Evolutionary conservation across 148 eudicot species (phyloP), one percentile per base, ranked within the genome.

Genomic region (Rhododendron williamsianum): DNA sequence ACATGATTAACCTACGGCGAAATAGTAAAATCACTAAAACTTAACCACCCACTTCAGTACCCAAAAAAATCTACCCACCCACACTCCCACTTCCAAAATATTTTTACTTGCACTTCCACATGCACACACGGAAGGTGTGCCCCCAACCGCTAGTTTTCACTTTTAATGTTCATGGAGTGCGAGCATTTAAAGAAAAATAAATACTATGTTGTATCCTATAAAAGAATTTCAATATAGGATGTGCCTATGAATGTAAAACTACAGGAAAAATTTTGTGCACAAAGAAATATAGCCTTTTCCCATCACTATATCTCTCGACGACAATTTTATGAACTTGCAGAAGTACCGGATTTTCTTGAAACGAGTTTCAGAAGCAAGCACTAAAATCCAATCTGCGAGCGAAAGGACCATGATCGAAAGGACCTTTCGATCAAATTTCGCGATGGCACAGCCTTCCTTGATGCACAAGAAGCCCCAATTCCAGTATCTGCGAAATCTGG

Each of bases 301-400:
- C 19, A 11, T 27, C 4, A 1, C 74, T 69, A 69, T 65, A 69
- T 69, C 36, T 69, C 36, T 3, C 33, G 4, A 18, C 82, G 9
- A 45, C 7, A 41, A 36, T 41, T 3, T 12, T 49, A 49, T 27
- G 54, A n/a, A 18, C 49, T 71, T 90, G 87, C 89, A 93, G 96
- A 93, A 93, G 85, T 93, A 93, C 84, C 89, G 96, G 48, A 86
- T 92, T 49, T 91, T 92, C 86, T 83, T 93, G 21, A 89, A 84
- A 84, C 72, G 88, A 81, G 85, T 90, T 74, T n/a, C 83, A 0
- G 92, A 90, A 76, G 83, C 87, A 83, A 85, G 87, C 78, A 76
- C 15, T 33, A 83, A 79, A 65, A 43, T 83, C 54, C 83, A 87
- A 45, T 25, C 46, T 69, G 43, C 73, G 9, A 56, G 21, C 46